Evolutionary conservation across 2,329 filamentous ascomycete genomes (phyloP).

Genomic region (Trichoderma sp.): DNA sequence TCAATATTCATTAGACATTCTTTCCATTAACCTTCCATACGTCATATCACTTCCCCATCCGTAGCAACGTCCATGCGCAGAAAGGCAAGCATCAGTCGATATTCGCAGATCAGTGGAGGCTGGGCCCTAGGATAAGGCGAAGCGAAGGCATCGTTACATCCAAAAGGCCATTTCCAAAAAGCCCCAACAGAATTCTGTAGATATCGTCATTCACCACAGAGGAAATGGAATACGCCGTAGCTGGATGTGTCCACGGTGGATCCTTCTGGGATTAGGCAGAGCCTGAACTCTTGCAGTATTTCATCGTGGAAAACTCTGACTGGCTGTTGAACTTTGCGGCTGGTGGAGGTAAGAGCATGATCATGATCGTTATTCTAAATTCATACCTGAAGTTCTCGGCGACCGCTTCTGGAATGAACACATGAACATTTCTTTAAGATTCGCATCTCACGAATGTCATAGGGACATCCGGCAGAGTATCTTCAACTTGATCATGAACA

Average conservation of each 20-base stretch:
- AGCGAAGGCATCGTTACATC: background rate
- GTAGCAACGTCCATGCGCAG: background rate
- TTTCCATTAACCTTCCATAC: background rate
- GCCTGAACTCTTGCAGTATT: too few relatives aligned
- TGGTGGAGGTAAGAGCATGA: too few relatives aligned
- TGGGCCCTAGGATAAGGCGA: background rate
- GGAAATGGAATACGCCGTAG: conserved; percentile 19
- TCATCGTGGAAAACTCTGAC: too few relatives aligned
- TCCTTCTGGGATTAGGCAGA: too few relatives aligned
- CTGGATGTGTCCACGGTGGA: background rate
- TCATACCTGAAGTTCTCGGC: too few relatives aligned
- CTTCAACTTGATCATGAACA: too few relatives aligned
- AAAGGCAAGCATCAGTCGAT: conserved; percentile 9
- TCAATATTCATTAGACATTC: background rate
- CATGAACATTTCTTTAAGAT: too few relatives aligned
- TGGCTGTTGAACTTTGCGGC: too few relatives aligned
- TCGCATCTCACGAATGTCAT: too few relatives aligned
- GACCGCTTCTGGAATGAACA: too few relatives aligned
- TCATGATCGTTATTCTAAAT: too few relatives aligned
- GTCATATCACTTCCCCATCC: background rate
- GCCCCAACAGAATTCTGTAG: background rate
- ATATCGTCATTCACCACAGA: conserved; percentile 26
- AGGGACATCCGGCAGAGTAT: too few relatives aligned
- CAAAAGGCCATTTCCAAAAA: background rate
- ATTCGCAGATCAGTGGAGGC: background rate